Percentiles rank a stretch among this genome's conserved stretches.
Evolutionary conservation across 768 basidiomycete species (phyloP).

Genomic region (Russula dissimulans): DNA sequence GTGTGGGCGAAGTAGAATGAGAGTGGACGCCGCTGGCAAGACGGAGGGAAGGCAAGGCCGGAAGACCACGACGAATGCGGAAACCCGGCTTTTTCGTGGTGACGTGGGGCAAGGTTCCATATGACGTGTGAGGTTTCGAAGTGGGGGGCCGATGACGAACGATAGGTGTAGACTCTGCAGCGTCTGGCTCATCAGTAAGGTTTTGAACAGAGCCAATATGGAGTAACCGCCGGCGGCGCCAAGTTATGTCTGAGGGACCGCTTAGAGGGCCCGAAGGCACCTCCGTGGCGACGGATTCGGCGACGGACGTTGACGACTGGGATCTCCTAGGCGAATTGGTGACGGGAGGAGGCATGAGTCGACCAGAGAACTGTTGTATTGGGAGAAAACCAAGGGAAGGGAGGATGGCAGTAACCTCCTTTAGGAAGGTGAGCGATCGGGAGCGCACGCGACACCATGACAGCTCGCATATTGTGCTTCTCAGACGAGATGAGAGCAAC

Average conservation of each 20-base stretch:
- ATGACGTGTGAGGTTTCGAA: slow-evolving; percentile 29
- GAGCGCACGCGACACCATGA: no score
- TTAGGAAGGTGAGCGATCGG: background rate
- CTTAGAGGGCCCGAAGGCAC: slow-evolving; percentile 31
- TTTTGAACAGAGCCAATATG: slow-evolving; percentile 34
- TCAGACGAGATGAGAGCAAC: background rate
- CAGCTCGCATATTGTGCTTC: no score
- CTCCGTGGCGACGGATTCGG: background rate
- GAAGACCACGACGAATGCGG: slow-evolving; percentile 29
- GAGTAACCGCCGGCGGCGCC: slow-evolving; percentile 53
- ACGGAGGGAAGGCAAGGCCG: slow-evolving; percentile 31
- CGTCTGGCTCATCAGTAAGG: slow-evolving; percentile 5
- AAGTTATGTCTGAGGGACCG: slow-evolving; percentile 47
- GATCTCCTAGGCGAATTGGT: background rate
- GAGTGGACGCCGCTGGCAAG: slow-evolving; percentile 22
- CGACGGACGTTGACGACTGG: background rate
- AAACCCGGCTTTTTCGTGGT: slow-evolving; percentile 20
- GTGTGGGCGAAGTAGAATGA: slow-evolving; percentile 29
- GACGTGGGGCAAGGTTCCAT: slow-evolving; percentile 42
- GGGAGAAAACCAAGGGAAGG: no score
- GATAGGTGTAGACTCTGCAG: slow-evolving; percentile 32
- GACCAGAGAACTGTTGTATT: background rate
- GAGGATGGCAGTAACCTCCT: background rate
- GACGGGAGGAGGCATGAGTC: background rate
- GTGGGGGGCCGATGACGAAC: slow-evolving; percentile 20